Base-by-base conservation (phyloP, 257 asterid genomes). In the Solanum corneliomulleri region DNA sequence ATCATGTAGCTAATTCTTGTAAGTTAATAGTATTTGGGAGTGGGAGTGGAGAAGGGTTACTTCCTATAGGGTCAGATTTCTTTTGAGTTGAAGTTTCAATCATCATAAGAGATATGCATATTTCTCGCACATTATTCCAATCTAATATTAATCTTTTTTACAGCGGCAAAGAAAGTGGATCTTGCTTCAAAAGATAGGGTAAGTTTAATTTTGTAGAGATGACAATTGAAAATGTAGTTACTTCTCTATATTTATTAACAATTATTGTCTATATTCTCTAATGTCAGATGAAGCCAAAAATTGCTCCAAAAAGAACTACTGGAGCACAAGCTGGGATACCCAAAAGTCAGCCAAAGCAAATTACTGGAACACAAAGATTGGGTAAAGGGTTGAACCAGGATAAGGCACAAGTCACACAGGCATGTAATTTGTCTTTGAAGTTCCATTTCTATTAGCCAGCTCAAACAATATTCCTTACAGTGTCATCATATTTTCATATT, bases 271-370 rank as follows among this genome's bases (percentile, higher is more conserved):
- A 69, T 21, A 70, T 42, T 86, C 71, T 72, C 87, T 84, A 86
- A 87, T 89, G 90, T 87, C 75, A 89, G 90, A 91, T 91, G 95
- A 93, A 86, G 84, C 91, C 87, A 49, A 91, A 89, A 88, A 89
- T 92, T 87, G 90, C 89, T 81, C 58, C 87, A 71, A 96, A 90
- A 93, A 93, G 92, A 90, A 86, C 85, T 44, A 89, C 74, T 89
- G 87, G 90, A 90, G 82, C 86, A 85, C 95, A 88, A 85, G 71
- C 94, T 78, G 89, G 92, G 80, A 69, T 83, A 71, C 77, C 92
- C 74, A 96, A 90, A 91, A 58, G 90, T 87, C 96, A 89, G 85
- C 92, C 94, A 86, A 93, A 93, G 70, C 95, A 91, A 88, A 89
- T 86, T 89, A 87, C 86, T n/a, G 91, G 88, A 89, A 90, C 86